Percentiles rank a stretch among this genome's conserved stretches.
Conservation (phyloP, 2,329 filamentous ascomycete genomes). For the Colletotrichum tamarilloi region DNA sequence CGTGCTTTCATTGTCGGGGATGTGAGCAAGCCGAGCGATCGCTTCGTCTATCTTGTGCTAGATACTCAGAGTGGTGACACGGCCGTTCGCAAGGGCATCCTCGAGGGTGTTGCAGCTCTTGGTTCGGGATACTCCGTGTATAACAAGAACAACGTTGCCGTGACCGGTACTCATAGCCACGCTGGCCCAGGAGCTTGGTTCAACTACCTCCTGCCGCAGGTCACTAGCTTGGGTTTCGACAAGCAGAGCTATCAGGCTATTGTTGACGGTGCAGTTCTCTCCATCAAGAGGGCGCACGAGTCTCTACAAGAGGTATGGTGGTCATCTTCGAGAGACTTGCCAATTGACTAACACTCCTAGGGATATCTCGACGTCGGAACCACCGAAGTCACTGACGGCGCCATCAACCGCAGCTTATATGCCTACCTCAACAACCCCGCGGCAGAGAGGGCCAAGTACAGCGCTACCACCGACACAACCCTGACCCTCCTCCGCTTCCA, state of each 20-base stretch:
- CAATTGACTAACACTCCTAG: constrained; percentile 41
- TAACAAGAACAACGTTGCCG: constrained; percentile 82
- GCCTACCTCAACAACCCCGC: constrained; percentile 89
- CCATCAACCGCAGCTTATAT: constrained; percentile 89
- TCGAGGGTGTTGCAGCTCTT: constrained; percentile 76
- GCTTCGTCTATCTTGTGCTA: constrained; percentile 88
- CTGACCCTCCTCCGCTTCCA: constrained; percentile 85
- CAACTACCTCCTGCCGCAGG: constrained; percentile 93
- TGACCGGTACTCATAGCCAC: constrained; percentile 94
- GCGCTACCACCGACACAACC: constrained; percentile 61
- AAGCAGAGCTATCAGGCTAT: constrained; percentile 90
- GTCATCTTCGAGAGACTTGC: too few species aligned
- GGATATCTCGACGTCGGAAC: constrained; percentile 79
- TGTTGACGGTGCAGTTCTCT: constrained; percentile 84
- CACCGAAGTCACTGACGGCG: constrained; percentile 77
- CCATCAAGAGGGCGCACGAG: constrained; percentile 84
- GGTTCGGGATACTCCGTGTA: constrained; percentile 82
- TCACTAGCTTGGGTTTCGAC: constrained; percentile 88
- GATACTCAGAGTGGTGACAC: constrained; percentile 92
- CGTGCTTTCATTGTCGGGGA: constrained; percentile 89
- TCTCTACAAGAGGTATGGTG: constrained; percentile 64
- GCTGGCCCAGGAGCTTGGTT: constrained; percentile 92
- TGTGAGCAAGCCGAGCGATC: constrained; percentile 71
- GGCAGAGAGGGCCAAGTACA: constrained; percentile 78
- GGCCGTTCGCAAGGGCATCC: constrained; percentile 86